Evolutionary conservation across 768 basidiomycete species (phyloP).

Genomic region (Agaricus blazei): DNA sequence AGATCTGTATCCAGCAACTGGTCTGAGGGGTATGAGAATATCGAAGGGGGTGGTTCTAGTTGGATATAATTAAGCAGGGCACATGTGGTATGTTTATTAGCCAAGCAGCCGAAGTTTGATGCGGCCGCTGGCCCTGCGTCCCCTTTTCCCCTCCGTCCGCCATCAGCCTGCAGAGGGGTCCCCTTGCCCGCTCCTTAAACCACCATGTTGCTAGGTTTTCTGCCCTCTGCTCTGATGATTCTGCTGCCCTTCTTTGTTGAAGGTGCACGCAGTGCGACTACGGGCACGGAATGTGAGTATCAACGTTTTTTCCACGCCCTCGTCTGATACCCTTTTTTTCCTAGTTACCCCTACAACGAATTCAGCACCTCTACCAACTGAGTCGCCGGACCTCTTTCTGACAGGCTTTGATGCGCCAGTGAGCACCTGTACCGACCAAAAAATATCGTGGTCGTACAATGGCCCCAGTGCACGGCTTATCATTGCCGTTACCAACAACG

Average conservation of each 20-base stretch:
- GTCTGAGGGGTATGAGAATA: neutral
- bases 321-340: neutral
- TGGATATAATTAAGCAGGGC: neutral
- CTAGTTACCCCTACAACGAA: neutral
- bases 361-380: neutral
- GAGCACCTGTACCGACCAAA: slow-evolving; percentile 5
- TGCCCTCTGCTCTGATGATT: neutral
- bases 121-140: neutral
- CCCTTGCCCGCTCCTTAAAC: neutral
- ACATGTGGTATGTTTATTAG: neutral
- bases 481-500: slow-evolving; percentile 11
- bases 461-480: slow-evolving; percentile 1
- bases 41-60: neutral
- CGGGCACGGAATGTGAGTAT: slow-evolving; percentile 24
- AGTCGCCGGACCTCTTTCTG: neutral
- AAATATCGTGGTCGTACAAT: slow-evolving; percentile 9
- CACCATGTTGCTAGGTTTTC: neutral
- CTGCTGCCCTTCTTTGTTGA: slow-evolving; percentile 7
- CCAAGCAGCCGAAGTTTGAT: neutral
- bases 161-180: neutral
- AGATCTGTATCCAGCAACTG: neutral
- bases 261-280: slow-evolving; percentile 23
- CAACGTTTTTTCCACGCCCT: neutral
- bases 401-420: neutral
- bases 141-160: neutral